phyloP scores from a whole-genome alignment of 495 filamentous ascomycete genomes.

The Mycothermus thermophilus region DNA sequence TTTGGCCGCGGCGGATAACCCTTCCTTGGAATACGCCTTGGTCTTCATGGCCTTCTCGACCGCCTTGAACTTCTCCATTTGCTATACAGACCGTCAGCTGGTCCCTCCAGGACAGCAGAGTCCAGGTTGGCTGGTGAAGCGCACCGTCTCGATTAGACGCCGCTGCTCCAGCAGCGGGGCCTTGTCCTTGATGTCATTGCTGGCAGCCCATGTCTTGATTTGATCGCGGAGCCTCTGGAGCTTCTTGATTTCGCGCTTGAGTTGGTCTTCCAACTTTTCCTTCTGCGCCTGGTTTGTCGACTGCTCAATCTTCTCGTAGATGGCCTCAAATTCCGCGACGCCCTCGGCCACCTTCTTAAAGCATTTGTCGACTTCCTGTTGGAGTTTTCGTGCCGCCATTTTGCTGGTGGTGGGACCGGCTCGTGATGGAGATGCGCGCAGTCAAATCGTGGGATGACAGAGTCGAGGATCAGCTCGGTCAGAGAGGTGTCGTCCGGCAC shows the following conservation, averaged over 20 bases:
- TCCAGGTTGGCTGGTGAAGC: slow-evolving; percentile 8
- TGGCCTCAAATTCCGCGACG: slow-evolving; percentile 78
- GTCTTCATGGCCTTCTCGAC: slow-evolving; percentile 99
- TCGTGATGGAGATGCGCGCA: too few species aligned
- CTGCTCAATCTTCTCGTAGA: slow-evolving; percentile 90
- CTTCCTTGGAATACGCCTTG: slow-evolving; percentile 98
- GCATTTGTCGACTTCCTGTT: slow-evolving; percentile 94
- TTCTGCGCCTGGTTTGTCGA: slow-evolving; percentile 87
- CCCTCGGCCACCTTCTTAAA: slow-evolving; percentile 95
- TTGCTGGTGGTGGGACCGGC: slow-evolving; percentile 19
- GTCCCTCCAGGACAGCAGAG: slow-evolving; percentile 4
- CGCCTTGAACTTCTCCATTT: slow-evolving; percentile 99
- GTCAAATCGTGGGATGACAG: too few species aligned
- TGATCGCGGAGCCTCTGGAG: slow-evolving; percentile 92
- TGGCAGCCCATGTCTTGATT: slow-evolving; percentile 96
- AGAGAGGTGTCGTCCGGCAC: too few species aligned
- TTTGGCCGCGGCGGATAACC: slow-evolving; percentile 75
- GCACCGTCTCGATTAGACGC: slow-evolving; percentile 89
- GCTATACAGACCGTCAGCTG: slow-evolving; percentile 39
- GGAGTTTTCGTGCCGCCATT: slow-evolving; percentile 91
- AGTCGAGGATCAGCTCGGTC: too few species aligned
- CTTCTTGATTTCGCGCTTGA: slow-evolving; percentile 99
- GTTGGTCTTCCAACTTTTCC: slow-evolving; percentile 91
- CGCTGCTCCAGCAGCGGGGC: slow-evolving; percentile 82
- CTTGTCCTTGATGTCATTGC: slow-evolving; percentile 98